A percentile compares a stretch with the other conserved stretches of the same genome.
Conservation (phyloP, 2,329 filamentous ascomycete species). For the Fusarium heterosporum region DNA sequence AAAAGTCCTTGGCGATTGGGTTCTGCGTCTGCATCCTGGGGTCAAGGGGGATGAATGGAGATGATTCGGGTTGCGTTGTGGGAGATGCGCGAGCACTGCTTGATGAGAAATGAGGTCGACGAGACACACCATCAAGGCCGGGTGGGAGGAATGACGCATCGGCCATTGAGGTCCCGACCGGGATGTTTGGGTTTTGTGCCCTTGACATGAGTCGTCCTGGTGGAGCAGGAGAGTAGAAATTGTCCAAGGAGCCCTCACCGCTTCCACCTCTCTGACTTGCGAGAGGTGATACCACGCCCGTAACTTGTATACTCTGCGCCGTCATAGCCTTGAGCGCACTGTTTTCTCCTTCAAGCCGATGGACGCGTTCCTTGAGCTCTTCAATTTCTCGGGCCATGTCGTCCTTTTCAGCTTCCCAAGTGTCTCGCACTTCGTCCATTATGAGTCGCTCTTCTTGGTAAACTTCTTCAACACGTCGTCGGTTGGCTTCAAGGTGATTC, state of each 20-base stretch:
- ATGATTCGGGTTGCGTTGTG: slow-evolving; percentile 51
- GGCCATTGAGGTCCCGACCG: slow-evolving; percentile 33
- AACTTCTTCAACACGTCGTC: slow-evolving; percentile 65
- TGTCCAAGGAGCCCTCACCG: slow-evolving; percentile 41
- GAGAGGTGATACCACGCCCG: slow-evolving; percentile 49
- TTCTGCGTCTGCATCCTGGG: slow-evolving; percentile 58
- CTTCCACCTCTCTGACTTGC: slow-evolving; percentile 46
- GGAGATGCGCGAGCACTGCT: slow-evolving; percentile 53
- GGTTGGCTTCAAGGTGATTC: slow-evolving; percentile 65
- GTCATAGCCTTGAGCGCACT: slow-evolving; percentile 49
- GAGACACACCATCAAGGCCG: slow-evolving; percentile 51
- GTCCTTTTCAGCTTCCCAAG: slow-evolving; percentile 61
- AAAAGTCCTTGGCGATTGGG: slow-evolving; percentile 53
- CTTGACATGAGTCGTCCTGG: slow-evolving; percentile 35
- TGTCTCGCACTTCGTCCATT: slow-evolving; percentile 63
- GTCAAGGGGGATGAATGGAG: slow-evolving; percentile 56
- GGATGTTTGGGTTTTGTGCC: slow-evolving; percentile 31
- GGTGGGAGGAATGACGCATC: slow-evolving; percentile 49
- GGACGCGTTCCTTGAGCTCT: slow-evolving; percentile 55
- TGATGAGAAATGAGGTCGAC: slow-evolving; percentile 50
- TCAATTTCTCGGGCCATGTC: slow-evolving; percentile 57
- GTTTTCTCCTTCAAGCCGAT: slow-evolving; percentile 54
- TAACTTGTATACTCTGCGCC: slow-evolving; percentile 47
- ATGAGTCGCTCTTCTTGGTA: slow-evolving; percentile 65
- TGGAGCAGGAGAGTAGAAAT: slow-evolving; percentile 40